Evolutionary conservation across 2,329 filamentous ascomycete species (phyloP), one percentile per base, ranked within the genome.

Genomic region (Exserohilum rostratum): DNA sequence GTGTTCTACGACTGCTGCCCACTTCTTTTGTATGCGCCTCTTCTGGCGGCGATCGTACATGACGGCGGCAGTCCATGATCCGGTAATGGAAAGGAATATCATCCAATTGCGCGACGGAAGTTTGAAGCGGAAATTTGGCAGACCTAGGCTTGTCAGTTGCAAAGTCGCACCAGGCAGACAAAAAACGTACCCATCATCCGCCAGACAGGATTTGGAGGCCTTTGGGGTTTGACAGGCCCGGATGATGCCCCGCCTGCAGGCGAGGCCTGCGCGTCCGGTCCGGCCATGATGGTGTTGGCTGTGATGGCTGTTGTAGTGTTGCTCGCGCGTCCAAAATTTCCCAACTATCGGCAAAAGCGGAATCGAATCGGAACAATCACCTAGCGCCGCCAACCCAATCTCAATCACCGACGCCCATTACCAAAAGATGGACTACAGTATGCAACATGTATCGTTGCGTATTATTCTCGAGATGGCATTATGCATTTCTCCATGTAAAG

Each of bases 61-160:
- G 51, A 98, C 83, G 47, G 91, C 90, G 13, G 85, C 87, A 5
- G 90, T 86, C 71, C 96, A 89, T 42, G 90, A 85, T 48, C 88
- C 88, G 10, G 89, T 88, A 50, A 98, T 76, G 42, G 89, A 82
- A 76, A 93, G 87, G 79, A 99, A 99, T 69, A 99, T 97, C 78
- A 95, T 86, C 95, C 95, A 99, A 75, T 98, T 98, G 58, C 95
- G 90, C 15, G 93, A 98, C 6, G 95, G 95, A 15, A 99, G 86
- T 76, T 87, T 91, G 66, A 87, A 84, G 55, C 90, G 89, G 57
- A 97, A 85, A 64, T 88, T 90, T 46, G 93, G 93, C 54, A 99
- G 80, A 53, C 93, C 93, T 88, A 52, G 55, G 45, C 58, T 33
- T 43, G 57, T 61, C 57, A 61, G 45, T 44, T 42, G 45, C 29